Evolutionary conservation across 768 basidiomycete genomes (phyloP).

Genomic region (Kwoniella pini): DNA sequence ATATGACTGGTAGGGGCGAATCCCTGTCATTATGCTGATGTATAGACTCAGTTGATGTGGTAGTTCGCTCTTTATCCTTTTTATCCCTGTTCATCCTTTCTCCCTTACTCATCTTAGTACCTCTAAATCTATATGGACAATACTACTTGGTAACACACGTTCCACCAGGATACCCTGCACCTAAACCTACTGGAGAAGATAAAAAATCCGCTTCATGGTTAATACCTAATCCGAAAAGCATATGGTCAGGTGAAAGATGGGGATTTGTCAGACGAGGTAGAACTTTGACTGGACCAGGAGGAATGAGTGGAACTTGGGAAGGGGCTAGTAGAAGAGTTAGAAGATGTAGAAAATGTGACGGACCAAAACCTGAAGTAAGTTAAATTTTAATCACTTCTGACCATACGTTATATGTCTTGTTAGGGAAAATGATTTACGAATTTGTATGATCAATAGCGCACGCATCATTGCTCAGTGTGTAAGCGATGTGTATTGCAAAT

Average conservation of each 20-base stretch:
- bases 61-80: constrained; percentile 66
- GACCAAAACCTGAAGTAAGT: constrained; percentile 75
- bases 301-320: no score
- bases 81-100: constrained; percentile 60
- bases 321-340: constrained; percentile 13
- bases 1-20: no score
- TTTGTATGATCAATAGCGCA: constrained; percentile 65
- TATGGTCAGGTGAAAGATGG: constrained; percentile 24
- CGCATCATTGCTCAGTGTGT: constrained; percentile 91
- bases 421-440: background rate
- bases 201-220: constrained; percentile 13
- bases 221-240: constrained; percentile 15
- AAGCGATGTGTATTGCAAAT: constrained; percentile 72
- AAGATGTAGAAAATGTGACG: constrained; percentile 65
- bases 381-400: constrained; percentile 1
- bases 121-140: constrained; percentile 72
- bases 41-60: constrained; percentile 67
- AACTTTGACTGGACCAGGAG: background rate
- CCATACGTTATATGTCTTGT: background rate
- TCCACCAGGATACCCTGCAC: constrained; percentile 69
- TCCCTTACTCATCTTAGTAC: constrained; percentile 73
- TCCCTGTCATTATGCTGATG: no score
- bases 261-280: constrained; percentile 7
- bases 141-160: constrained; percentile 84
- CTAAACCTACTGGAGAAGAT: constrained; percentile 25